Evolutionary conservation across 2,329 filamentous ascomycete genomes (phyloP).

Genomic region (Fusarium sp.): DNA sequence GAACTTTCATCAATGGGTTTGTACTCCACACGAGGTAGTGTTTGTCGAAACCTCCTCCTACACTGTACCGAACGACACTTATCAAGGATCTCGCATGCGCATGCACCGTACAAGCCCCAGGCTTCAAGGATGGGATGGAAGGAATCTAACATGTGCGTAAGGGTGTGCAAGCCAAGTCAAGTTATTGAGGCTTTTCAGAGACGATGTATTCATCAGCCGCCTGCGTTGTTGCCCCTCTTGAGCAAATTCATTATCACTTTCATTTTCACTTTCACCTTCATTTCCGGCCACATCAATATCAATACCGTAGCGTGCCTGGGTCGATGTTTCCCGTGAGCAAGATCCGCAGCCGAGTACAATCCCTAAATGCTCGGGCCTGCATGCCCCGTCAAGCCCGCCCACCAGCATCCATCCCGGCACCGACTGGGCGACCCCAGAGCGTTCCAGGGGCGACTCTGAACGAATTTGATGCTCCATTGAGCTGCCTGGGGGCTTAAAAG

Average conservation of each 20-base stretch:
- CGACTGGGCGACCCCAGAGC: constrained; percentile 31
- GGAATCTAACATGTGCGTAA: constrained; percentile 20
- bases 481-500: constrained; percentile 28
- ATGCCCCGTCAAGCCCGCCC: constrained; percentile 20
- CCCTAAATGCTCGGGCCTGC: constrained; percentile 18
- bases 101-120: constrained; percentile 22
- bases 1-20: constrained; percentile 23
- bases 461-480: constrained; percentile 30
- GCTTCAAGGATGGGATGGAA: constrained; percentile 28
- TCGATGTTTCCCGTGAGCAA: constrained; percentile 28
- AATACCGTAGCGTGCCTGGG: constrained; percentile 14
- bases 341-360: background rate
- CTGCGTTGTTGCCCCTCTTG: background rate
- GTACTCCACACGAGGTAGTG: constrained; percentile 26
- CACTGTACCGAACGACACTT: constrained; percentile 27
- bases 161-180: constrained; percentile 27
- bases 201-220: constrained; percentile 17
- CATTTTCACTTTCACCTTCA: constrained; percentile 14
- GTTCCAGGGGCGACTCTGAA: constrained; percentile 39
- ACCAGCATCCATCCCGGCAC: constrained; percentile 20
- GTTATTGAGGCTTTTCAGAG: constrained; percentile 11
- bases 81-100: constrained; percentile 32
- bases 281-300: constrained; percentile 14
- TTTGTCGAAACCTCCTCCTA: constrained; percentile 32
- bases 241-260: background rate